phyloP scores from a whole-genome alignment of 225 moss, liverwort and hornwort species.

The Bryum argenteum region DNA sequence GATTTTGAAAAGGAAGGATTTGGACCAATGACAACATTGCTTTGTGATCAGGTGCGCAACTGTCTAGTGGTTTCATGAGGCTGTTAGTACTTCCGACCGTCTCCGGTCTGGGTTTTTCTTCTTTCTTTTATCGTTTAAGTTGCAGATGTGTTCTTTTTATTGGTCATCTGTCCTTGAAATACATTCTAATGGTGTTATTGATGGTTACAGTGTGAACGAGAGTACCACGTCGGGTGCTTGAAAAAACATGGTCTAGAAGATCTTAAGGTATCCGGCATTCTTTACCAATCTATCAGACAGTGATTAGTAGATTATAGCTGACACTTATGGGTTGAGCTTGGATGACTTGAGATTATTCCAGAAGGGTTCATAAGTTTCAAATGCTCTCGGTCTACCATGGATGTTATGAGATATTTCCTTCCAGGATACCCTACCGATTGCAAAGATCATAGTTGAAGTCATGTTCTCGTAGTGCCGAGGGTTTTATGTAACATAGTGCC shows the following conservation, averaged over 20 bases:
- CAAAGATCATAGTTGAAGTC: too few relatives aligned
- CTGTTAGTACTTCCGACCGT: background rate
- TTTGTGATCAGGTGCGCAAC: slow-evolving; percentile 89
- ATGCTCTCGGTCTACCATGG: too few relatives aligned
- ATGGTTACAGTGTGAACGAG: slow-evolving; percentile 85
- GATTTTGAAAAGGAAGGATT: slow-evolving; percentile 89
- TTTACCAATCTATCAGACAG: slow-evolving; percentile 12
- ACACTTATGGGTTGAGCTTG: background rate
- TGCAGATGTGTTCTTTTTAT: background rate
- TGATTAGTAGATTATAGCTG: background rate
- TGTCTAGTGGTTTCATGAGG: background rate
- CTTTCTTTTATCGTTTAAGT: background rate
- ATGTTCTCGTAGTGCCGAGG: too few relatives aligned
- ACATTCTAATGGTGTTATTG: slow-evolving; percentile 7
- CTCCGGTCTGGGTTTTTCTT: background rate
- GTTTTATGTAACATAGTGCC: background rate
- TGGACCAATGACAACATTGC: slow-evolving; percentile 91
- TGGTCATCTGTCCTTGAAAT: background rate
- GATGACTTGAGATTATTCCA: background rate
- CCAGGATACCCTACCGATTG: too few relatives aligned
- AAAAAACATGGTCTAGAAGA: slow-evolving; percentile 91
- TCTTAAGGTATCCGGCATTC: slow-evolving; percentile 61
- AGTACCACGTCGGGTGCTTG: slow-evolving; percentile 95
- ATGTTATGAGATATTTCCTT: too few relatives aligned
- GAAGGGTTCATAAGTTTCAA: background rate